Evolutionary conservation across 257 asterid genomes (phyloP), one percentile per base, ranked within the genome.

Genomic region (Plantago elongata): DNA sequence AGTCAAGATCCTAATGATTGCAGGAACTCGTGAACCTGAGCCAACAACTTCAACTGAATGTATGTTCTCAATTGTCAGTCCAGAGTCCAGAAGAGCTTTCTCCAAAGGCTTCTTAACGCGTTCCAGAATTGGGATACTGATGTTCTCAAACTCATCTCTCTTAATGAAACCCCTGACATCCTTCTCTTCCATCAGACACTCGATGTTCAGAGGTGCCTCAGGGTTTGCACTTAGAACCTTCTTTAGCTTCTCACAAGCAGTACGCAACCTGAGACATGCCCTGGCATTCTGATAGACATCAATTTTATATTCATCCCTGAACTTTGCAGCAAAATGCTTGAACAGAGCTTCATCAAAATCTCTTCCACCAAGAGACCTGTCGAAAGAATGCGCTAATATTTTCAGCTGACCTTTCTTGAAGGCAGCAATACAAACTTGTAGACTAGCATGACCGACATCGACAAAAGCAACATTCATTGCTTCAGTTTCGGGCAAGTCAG

Each of bases 371-470:
- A 92, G 86, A 45, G 85, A 86, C 45, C 89, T 79, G 63, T 92
- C 99, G 57, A 81, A 92, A 46, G 99, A 80, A 66, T 92, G 98
- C 5, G 97, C 87, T 80, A 88, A 70, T 68, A 92, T 70, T 84
- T 89, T 86, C 72, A 92, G 75, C 80, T 92, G 97, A 29, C 99
- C 99, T 79, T 89, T 92, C 85, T 86, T 92, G 75, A 92, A 86
- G 58, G 84, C 95, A 62, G 89, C 97, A 73, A 92, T 80, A 72
- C 97, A 92, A 44, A 92, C 99, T 76, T 92, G 99, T 83, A 92
- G 30, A 47, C 99, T 89, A 8, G 96, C 78, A 69, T 89, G 97
- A 14, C 99, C 99, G 43, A 85, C 78, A 54, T 92, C 99, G 51
- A 92, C 78, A 73, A 92, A 89, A 62, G 87, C 99, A 59, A 92